phyloP scores from a whole-genome alignment of 73 alveolate species.

The Blepharisma stoltei region DNA sequence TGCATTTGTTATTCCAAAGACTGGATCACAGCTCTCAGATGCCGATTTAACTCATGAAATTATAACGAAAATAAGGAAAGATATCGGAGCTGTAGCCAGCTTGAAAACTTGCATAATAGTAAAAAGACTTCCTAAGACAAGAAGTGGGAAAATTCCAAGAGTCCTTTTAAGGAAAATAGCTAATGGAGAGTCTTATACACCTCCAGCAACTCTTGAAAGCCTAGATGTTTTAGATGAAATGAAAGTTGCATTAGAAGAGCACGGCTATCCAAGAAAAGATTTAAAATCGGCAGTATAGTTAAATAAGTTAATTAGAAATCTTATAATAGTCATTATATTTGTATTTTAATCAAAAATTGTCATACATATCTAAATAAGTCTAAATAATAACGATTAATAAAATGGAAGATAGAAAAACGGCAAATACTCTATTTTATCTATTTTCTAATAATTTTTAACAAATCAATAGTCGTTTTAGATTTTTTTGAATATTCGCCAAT shows the following conservation, averaged over 20 bases:
- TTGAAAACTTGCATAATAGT: slow-evolving; percentile 71
- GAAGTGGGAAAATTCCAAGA: slow-evolving; percentile 94
- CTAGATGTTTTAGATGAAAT: slow-evolving; percentile 62
- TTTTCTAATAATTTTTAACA: too few relatives aligned
- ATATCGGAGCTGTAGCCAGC: slow-evolving; percentile 92
- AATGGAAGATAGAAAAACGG: too few relatives aligned
- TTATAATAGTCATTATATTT: too few relatives aligned
- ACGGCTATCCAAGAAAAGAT: neutral
- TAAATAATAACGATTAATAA: too few relatives aligned
- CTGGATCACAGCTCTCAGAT: slow-evolving; percentile 47
- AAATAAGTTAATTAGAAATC: too few relatives aligned
- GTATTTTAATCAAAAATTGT: too few relatives aligned
- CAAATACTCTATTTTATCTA: too few relatives aligned
- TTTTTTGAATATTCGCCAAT: too few relatives aligned
- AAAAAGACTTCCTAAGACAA: slow-evolving; percentile 94
- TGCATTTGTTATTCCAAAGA: slow-evolving; percentile 85
- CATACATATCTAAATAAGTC: too few relatives aligned
- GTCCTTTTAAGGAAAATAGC: slow-evolving; percentile 67
- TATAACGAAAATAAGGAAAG: slow-evolving; percentile 57
- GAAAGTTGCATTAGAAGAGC: slow-evolving; percentile 28
- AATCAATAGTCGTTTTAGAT: too few relatives aligned
- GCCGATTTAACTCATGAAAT: slow-evolving; percentile 56
- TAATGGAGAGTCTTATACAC: slow-evolving; percentile 57
- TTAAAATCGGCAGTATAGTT: too few relatives aligned
- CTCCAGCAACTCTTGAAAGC: slow-evolving; percentile 89